A percentile compares a stretch with the other conserved stretches of the same genome.
Conservation (phyloP, 495 filamentous ascomycete species). For the Lophium mytilinum region DNA sequence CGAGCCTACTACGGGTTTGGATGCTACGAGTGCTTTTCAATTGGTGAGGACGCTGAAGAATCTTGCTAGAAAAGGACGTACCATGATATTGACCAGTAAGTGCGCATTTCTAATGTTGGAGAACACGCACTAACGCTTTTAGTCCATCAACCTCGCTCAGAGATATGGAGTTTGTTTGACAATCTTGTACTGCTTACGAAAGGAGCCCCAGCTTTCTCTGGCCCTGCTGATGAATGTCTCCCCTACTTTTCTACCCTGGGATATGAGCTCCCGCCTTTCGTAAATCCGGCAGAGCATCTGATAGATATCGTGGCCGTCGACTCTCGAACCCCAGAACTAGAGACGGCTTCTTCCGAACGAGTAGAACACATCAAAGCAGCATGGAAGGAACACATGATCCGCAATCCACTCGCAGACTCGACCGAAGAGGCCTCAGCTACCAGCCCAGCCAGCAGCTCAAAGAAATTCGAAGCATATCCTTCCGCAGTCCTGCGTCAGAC, state of each 20-base stretch:
- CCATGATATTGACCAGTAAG: constrained; percentile 54
- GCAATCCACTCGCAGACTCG: not conserved
- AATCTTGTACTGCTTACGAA: constrained; percentile 54
- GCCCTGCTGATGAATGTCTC: constrained; percentile 43
- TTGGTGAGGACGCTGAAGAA: constrained; percentile 59
- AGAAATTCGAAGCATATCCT: not conserved
- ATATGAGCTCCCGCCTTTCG: constrained; percentile 52
- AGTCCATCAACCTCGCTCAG: constrained; percentile 63
- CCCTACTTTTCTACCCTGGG: constrained; percentile 51
- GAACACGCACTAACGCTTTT: not conserved
- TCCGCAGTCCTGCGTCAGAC: constrained; percentile 51
- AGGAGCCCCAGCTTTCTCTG: constrained; percentile 59
- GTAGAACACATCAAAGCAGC: constrained; percentile 46
- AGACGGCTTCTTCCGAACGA: constrained; percentile 46
- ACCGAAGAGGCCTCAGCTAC: not conserved
- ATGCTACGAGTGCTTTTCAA: constrained; percentile 68
- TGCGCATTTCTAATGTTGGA: not conserved
- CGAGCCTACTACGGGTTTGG: constrained; percentile 67
- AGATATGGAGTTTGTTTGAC: constrained; percentile 70
- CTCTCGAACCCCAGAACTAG: constrained; percentile 52
- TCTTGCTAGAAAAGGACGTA: constrained; percentile 57
- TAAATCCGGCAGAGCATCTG: constrained; percentile 66
- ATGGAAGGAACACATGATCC: constrained; percentile 38
- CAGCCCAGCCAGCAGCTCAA: not conserved
- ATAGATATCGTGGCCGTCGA: constrained; percentile 66